phyloP scores from a whole-genome alignment of 192 early-diverging fungal species.

The Backusella circina region DNA sequence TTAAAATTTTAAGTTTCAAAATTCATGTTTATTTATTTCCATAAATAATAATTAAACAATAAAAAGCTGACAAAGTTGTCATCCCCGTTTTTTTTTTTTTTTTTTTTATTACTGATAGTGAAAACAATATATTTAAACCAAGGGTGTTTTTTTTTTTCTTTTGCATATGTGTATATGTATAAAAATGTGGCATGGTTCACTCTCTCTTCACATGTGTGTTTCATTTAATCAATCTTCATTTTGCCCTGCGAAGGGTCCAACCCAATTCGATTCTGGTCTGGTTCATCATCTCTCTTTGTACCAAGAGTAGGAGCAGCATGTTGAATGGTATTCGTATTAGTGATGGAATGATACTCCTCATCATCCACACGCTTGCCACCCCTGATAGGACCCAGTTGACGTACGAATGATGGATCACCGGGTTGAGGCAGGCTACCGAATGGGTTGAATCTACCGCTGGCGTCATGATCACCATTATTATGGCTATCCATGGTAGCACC shows the following conservation, averaged over 20 bases:
- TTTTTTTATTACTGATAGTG: too few relatives aligned
- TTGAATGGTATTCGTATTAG: background rate
- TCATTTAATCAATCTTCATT: background rate
- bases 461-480: background rate
- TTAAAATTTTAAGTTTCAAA: background rate
- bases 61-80: background rate
- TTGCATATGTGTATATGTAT: background rate
- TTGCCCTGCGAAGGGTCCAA: slow-evolving; percentile 3
- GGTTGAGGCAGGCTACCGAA: background rate
- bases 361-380: background rate
- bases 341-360: background rate
- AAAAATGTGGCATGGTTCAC: too few relatives aligned
- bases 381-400: background rate
- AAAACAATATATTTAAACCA: background rate
- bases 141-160: background rate
- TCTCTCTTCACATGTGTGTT: too few relatives aligned
- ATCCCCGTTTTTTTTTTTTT: background rate
- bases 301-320: background rate
- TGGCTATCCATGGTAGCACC: background rate
- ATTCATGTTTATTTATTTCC: background rate
- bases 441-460: background rate
- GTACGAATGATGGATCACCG: background rate
- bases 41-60: background rate
- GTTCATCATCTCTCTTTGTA: background rate
- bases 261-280: background rate